phyloP scores from a whole-genome alignment of 169 alveolate genomes.

The Eimeria praecox region DNA sequence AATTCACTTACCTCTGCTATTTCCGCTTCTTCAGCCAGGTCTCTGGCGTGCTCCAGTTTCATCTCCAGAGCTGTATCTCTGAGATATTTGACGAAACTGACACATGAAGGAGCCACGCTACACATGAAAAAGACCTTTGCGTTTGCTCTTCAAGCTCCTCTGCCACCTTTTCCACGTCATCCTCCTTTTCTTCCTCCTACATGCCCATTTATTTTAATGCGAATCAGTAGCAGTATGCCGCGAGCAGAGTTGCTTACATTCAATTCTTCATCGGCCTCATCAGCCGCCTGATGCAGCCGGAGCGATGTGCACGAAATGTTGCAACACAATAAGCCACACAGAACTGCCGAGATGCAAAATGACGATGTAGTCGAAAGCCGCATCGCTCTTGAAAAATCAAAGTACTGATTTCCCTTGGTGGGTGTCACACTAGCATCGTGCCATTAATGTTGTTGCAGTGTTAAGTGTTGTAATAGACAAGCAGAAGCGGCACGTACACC shows the following conservation, averaged over 20 bases:
- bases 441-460: background rate
- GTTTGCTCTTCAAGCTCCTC: conserved; percentile 69
- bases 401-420: background rate
- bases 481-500: conserved; percentile 11
- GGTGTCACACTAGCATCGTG: background rate
- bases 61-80: conserved; percentile 60
- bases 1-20: conserved; percentile 56
- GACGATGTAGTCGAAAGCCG: background rate
- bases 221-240: background rate
- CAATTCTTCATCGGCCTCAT: conserved; percentile 8
- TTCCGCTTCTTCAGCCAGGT: conserved; percentile 79
- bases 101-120: background rate
- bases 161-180: conserved; percentile 43
- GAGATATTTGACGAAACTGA: background rate
- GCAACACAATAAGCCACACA: background rate
- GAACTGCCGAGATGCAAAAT: background rate
- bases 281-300: conserved; percentile 45
- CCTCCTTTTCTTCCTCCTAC: conserved; percentile 63
- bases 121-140: background rate
- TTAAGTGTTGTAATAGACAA: background rate
- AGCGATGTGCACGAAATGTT: conserved; percentile 22
- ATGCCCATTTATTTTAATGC: background rate
- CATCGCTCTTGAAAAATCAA: background rate
- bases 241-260: background rate
- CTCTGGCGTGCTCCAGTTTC: conserved; percentile 67